These are phyloP conservation scores for Vitis hybrid DNA, from an alignment of 177 flowering plant species.

Conservation along the genomic window DNA sequence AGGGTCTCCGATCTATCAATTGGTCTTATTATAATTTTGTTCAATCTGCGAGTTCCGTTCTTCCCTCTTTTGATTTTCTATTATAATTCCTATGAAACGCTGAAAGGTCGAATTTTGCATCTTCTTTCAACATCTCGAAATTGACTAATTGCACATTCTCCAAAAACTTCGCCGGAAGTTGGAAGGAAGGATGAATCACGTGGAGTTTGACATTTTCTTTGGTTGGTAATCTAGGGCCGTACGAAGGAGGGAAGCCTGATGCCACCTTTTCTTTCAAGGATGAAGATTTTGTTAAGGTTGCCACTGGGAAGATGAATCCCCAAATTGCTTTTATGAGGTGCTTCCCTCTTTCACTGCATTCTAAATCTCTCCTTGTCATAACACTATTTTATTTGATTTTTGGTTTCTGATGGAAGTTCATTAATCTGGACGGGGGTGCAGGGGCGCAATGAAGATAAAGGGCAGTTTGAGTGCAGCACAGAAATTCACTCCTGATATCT, in stretches of 20 bases:
- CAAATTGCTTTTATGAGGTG: conserved; percentile 96
- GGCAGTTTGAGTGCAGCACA: conserved; percentile 93
- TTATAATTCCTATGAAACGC: neutral
- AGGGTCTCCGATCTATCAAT: conserved; percentile 14
- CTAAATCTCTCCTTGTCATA: neutral
- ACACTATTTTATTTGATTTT: neutral
- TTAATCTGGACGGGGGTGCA: conserved; percentile 25
- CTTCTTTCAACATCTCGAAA: too few species aligned
- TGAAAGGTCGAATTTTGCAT: too few species aligned
- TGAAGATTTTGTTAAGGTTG: conserved; percentile 80
- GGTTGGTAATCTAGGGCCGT: conserved; percentile 44
- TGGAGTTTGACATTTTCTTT: neutral
- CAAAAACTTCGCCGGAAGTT: too few species aligned
- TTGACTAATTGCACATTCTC: too few species aligned
- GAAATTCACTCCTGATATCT: conserved; percentile 92
- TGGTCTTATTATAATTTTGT: neutral
- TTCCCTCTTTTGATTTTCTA: neutral
- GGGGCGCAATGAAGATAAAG: conserved; percentile 89
- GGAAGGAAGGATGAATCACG: too few species aligned
- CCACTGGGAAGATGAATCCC: conserved; percentile 89
- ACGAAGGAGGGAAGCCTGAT: conserved; percentile 88
- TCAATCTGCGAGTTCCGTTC: neutral
- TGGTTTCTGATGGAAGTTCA: neutral
- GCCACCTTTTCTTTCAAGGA: conserved; percentile 90
- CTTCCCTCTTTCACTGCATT: neutral